A percentile compares a stretch with the other conserved stretches of the same genome.
phyloP scores from a whole-genome alignment of 345 rosid species.

The Aurinia saxatilis region DNA sequence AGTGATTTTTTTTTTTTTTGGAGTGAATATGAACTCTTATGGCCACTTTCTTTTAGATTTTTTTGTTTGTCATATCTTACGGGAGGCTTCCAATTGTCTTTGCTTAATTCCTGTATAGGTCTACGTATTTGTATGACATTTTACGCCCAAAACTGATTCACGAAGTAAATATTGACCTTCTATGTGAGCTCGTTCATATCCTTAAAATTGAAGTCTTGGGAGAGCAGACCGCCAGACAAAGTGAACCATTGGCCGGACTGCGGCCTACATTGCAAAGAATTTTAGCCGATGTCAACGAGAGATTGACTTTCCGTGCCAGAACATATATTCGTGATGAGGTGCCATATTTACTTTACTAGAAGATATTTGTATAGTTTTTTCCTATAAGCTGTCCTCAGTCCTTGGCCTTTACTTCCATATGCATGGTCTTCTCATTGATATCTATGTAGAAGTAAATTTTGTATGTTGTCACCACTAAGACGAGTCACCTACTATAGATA shows the following conservation, averaged over 20 bases:
- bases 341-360: background rate
- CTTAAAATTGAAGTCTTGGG: constrained; percentile 92
- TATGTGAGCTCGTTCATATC: constrained; percentile 92
- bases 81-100: background rate
- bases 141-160: constrained; percentile 92
- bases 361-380: constrained; percentile 11
- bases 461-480: constrained; percentile 13
- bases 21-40: too few species aligned
- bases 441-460: constrained; percentile 13
- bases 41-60: background rate
- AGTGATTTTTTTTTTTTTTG: background rate
- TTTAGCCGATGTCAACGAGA: constrained; percentile 82
- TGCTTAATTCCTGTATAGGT: constrained; percentile 39
- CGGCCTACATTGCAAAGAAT: constrained; percentile 89
- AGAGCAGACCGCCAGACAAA: constrained; percentile 70
- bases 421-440: background rate
- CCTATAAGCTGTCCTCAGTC: background rate
- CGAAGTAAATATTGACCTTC: constrained; percentile 80
- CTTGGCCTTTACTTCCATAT: background rate
- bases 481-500: background rate
- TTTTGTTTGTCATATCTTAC: background rate
- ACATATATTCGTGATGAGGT: constrained; percentile 96
- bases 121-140: constrained; percentile 85
- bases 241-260: constrained; percentile 76
- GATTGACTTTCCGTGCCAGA: constrained; percentile 96